A percentile compares a stretch with the other conserved stretches of the same genome.
These are phyloP conservation scores for Pleurotus sapidus DNA, from an alignment of 768 basidiomycete species.

Conservation along the genomic window DNA sequence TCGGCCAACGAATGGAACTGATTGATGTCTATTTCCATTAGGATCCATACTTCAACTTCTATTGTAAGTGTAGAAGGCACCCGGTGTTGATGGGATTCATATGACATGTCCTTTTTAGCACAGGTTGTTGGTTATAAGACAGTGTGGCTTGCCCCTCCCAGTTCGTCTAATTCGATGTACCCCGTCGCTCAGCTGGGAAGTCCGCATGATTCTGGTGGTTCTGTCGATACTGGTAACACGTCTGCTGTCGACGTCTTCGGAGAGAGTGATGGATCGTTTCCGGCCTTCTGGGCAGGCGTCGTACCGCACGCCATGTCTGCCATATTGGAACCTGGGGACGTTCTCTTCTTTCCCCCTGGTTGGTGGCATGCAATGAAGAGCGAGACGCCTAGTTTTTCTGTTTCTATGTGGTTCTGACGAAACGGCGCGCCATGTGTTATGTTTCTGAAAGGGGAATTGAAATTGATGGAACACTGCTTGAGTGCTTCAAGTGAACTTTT, in stretches of 20 bases:
- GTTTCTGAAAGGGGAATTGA: background rate
- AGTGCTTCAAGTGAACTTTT: background rate
- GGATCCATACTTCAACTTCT: slow-evolving; percentile 95
- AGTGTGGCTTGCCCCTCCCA: slow-evolving; percentile 88
- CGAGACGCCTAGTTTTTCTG: slow-evolving; percentile 78
- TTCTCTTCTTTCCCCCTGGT: slow-evolving; percentile 85
- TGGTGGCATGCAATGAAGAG: slow-evolving; percentile 96
- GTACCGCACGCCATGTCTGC: slow-evolving; percentile 57
- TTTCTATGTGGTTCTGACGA: slow-evolving; percentile 90
- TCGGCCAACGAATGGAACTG: slow-evolving; percentile 8
- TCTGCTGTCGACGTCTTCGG: slow-evolving; percentile 78
- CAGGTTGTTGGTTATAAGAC: slow-evolving; percentile 90
- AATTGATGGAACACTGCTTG: slow-evolving; percentile 1
- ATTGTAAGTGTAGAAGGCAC: slow-evolving; percentile 44
- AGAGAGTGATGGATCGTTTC: slow-evolving; percentile 28
- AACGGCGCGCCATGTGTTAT: background rate
- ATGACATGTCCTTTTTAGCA: slow-evolving; percentile 38
- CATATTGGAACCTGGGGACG: slow-evolving; percentile 76
- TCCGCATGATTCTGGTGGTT: slow-evolving; percentile 15
- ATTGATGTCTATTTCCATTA: slow-evolving; percentile 24
- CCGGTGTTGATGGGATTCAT: slow-evolving; percentile 10
- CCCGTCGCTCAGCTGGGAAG: slow-evolving; percentile 37
- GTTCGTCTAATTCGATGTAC: slow-evolving; percentile 55
- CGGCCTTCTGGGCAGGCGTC: slow-evolving; percentile 55
- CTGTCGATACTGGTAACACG: slow-evolving; percentile 72